Percentiles rank a stretch among this genome's conserved stretches.
phyloP scores from a whole-genome alignment of 2,329 filamentous ascomycete genomes.

The Bipolaris sorokiniana region DNA sequence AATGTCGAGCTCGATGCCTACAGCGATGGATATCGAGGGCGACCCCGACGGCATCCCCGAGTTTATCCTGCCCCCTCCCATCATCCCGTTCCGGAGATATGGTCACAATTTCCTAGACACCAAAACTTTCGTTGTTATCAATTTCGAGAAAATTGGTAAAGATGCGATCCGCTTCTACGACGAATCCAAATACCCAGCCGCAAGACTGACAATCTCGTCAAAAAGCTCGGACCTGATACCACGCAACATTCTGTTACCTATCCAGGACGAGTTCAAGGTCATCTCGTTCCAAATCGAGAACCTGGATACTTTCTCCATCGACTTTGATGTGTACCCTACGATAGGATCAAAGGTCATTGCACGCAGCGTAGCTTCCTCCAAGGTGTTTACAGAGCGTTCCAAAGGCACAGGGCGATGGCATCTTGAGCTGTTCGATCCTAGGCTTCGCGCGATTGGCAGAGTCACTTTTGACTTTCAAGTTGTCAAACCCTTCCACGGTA shows the following conservation, averaged over 20 bases:
- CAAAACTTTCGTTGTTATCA: conserved; percentile 93
- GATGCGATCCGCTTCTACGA: conserved; percentile 95
- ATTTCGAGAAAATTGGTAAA: conserved; percentile 75
- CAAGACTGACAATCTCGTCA: conserved; percentile 92
- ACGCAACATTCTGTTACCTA: conserved; percentile 91
- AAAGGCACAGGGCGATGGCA: conserved; percentile 82
- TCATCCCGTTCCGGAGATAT: conserved; percentile 91
- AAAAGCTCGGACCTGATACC: conserved; percentile 96
- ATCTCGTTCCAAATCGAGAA: conserved; percentile 97
- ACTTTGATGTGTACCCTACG: conserved; percentile 97
- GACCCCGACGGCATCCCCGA: conserved; percentile 90
- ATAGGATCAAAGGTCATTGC: conserved; percentile 98
- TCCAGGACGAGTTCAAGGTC: conserved; percentile 92
- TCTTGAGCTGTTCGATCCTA: conserved; percentile 89
- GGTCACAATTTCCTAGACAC: conserved; percentile 98
- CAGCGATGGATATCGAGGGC: conserved; percentile 63
- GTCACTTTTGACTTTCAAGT: conserved; percentile 95
- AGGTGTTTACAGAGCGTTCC: conserved; percentile 76
- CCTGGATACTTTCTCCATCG: conserved; percentile 87
- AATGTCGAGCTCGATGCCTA: conserved; percentile 47
- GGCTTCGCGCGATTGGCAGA: conserved; percentile 88
- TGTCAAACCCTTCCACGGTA: conserved; percentile 92
- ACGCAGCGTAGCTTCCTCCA: conserved; percentile 89
- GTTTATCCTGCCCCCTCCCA: conserved; percentile 90
- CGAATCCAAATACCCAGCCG: conserved; percentile 93